A percentile compares a stretch with the other conserved stretches of the same genome.
Conservation (phyloP, 225 moss, liverwort and hornwort species). For the Bryum argenteum region DNA sequence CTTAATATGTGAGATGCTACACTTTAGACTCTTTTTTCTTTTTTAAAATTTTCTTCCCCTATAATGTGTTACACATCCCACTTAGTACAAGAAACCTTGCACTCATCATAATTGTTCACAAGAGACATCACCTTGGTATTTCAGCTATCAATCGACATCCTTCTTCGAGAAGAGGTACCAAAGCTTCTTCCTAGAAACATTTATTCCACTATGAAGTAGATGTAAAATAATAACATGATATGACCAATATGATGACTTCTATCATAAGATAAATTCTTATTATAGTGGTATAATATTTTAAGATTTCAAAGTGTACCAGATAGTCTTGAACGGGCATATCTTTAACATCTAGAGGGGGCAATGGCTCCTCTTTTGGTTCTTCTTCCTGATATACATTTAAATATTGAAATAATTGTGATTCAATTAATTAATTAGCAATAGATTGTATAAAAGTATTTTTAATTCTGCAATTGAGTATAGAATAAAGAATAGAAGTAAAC, state of each 20-base stretch:
- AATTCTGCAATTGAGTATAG: no score
- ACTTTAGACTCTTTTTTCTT: background rate
- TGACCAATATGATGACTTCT: no score
- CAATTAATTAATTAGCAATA: no score
- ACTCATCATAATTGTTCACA: accelerated
- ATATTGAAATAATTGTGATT: no score
- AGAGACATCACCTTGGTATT: constrained; percentile 3
- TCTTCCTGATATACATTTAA: background rate
- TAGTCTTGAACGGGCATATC: constrained; percentile 22
- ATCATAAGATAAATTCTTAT: accelerated
- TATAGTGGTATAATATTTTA: accelerated
- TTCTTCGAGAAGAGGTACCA: constrained; percentile 28
- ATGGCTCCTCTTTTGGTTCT: background rate
- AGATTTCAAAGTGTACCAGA: background rate
- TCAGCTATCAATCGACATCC: constrained; percentile 19
- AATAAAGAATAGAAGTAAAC: no score
- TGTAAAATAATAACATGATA: no score
- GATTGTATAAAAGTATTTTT: no score
- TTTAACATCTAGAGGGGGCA: constrained; percentile 17
- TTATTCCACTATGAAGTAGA: background rate
- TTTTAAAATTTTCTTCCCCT: no score
- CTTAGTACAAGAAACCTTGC: no score
- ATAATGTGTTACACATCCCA: no score
- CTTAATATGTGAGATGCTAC: background rate
- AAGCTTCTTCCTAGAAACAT: constrained; percentile 25